Conservation (phyloP, 768 basidiomycete genomes). For the Hebeloma cylindrosporum region DNA sequence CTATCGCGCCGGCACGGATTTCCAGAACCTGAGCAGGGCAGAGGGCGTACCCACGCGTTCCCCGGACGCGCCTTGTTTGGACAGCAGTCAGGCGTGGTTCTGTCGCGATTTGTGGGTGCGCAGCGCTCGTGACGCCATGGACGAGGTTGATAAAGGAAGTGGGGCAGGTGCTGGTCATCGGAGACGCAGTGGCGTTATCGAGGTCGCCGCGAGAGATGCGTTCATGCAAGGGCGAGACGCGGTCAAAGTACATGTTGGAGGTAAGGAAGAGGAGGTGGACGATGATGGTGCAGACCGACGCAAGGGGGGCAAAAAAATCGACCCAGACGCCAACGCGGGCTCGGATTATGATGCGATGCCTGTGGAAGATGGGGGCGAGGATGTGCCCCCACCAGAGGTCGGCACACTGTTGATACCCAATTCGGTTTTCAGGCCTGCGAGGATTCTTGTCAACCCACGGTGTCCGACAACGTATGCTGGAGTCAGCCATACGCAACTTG, state of each 20-base stretch:
- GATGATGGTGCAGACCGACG: constrained; percentile 30
- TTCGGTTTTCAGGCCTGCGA: constrained; percentile 81
- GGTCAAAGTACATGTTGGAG: constrained; percentile 33
- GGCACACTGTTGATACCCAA: constrained; percentile 73
- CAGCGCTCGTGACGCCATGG: constrained; percentile 75
- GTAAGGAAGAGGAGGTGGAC: constrained; percentile 34
- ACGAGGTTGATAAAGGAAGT: constrained; percentile 49
- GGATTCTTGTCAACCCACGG: constrained; percentile 93
- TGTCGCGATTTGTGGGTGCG: constrained; percentile 96
- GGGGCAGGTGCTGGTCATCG: constrained; percentile 31
- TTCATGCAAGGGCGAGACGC: constrained; percentile 35
- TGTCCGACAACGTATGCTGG: constrained; percentile 99
- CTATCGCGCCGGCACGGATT: constrained; percentile 82
- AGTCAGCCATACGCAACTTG: constrained; percentile 93
- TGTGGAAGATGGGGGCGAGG: constrained; percentile 52
- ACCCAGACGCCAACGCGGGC: constrained; percentile 79
- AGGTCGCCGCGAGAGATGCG: constrained; percentile 36
- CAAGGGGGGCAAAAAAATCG: constrained; percentile 37
- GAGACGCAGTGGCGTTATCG: constrained; percentile 29
- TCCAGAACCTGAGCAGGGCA: constrained; percentile 72
- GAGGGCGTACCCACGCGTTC: constrained; percentile 58
- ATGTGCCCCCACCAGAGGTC: constrained; percentile 37
- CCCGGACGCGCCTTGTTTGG: constrained; percentile 86
- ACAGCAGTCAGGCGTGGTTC: constrained; percentile 97
- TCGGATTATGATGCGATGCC: constrained; percentile 90